A percentile compares a stretch with the other conserved stretches of the same genome.
Evolutionary conservation across 306 rosid genomes (phyloP).

Genomic region (Ammopiptanthus mongolicus): DNA sequence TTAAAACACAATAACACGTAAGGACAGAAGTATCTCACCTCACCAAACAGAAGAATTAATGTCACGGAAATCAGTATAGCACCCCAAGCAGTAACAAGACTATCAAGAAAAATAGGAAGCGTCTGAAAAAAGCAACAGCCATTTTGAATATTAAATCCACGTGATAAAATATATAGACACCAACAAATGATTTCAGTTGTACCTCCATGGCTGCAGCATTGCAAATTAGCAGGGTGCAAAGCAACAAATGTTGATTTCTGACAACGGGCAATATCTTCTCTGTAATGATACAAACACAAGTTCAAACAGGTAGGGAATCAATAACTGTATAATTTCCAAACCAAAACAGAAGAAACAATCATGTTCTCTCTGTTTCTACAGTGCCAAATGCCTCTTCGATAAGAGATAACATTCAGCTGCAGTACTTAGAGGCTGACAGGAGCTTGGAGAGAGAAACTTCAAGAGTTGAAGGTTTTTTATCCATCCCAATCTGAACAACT

Average conservation of each 20-base stretch:
- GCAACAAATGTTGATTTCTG: conserved; percentile 45
- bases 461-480: not conserved
- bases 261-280: conserved; percentile 47
- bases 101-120: conserved; percentile 45
- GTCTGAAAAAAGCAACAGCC: conserved; percentile 23
- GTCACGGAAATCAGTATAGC: conserved; percentile 47
- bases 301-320: not conserved
- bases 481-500: not conserved
- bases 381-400: not conserved
- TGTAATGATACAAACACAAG: conserved; percentile 12
- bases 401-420: not conserved
- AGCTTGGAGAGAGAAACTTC: not conserved
- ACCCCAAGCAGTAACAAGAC: conserved; percentile 52
- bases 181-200: not conserved
- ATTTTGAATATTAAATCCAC: not conserved
- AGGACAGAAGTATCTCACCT: conserved; percentile 25
- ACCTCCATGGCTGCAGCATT: conserved; percentile 52
- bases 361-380: not conserved
- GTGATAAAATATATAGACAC: not conserved
- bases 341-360: not conserved
- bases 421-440: not conserved
- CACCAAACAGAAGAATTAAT: conserved; percentile 42
- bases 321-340: not conserved
- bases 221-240: conserved; percentile 40
- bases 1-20: not conserved